Evolutionary conservation across 2,329 filamentous ascomycete genomes (phyloP), one percentile per base, ranked within the genome.

Genomic region (Hortaea sp.): DNA sequence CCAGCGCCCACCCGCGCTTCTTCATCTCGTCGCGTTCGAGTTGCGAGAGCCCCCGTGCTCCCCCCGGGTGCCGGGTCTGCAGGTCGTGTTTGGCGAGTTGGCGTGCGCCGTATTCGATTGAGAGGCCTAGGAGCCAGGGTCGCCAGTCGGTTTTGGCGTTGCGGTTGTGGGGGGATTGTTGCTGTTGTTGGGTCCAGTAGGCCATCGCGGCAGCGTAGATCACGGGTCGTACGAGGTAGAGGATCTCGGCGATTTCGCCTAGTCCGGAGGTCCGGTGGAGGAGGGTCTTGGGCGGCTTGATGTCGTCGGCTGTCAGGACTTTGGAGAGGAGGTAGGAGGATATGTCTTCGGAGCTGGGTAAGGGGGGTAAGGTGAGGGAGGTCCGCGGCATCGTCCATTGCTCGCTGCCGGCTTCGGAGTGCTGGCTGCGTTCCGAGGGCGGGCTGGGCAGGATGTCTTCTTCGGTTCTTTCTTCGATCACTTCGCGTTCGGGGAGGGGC

Each of bases 301-400:
- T 92, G 63, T 97, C 92, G 67, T 98, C 92, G 6, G 92, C 88
- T 0, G 88, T 95, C 41, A 98, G 75, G 9, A 97, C 90, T 54
- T 94, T 89, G 31, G 84, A 83, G 27, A 94, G 79, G 4, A 98
- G 78, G 65, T 94, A 98, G 39, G 79, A 80, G 43, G 86, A 87
- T 49, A 95, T 89, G 57, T 95, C 87, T 44, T 82, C 77, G 1
- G 84, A 78, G 47, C 84, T 82, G 0, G 92, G 92, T 11, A 98
- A 73, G 41, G 81, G 84, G 1, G 92, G 90, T 41, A 98, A 76
- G 28, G 81, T 85, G 57, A 94, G 76, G 32, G 88, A 88, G 0
- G 92, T 98, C 49, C 92, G 77, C n/a, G 90, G 90, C 90, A 98
- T 97, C 10, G 77, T 78, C 85, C 90, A 97, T 53, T 67, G 66